These are phyloP conservation scores for Bauhinia variegata DNA, from an alignment of 306 rosid genomes.

Conservation along the genomic window DNA sequence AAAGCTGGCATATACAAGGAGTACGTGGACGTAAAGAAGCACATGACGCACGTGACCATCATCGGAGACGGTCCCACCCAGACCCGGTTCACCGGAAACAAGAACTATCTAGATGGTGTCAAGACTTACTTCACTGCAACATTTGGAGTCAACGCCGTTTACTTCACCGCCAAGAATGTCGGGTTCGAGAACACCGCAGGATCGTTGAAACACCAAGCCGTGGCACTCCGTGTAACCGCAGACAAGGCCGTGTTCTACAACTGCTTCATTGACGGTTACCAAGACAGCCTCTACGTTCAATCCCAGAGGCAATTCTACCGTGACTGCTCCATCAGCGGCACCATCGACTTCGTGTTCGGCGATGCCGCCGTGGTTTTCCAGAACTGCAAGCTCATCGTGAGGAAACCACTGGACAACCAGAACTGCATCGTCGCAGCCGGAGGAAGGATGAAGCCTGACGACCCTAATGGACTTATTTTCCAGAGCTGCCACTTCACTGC, in stretches of 20 bases:
- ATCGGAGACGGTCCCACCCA: constrained; percentile 80
- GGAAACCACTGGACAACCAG: constrained; percentile 50
- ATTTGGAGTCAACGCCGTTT: too few species aligned
- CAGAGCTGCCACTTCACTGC: constrained; percentile 59
- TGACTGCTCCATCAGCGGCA: too few species aligned
- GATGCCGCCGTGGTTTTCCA: too few species aligned
- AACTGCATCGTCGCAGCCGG: constrained; percentile 63
- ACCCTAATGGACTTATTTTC: constrained; percentile 49
- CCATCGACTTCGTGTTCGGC: too few species aligned
- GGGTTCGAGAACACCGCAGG: too few species aligned
- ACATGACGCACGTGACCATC: constrained; percentile 52
- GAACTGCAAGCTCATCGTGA: constrained; percentile 45
- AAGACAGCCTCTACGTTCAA: too few species aligned
- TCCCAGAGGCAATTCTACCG: too few species aligned
- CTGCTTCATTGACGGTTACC: too few species aligned
- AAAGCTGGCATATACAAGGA: constrained; percentile 69
- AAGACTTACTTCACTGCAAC: constrained; percentile 68
- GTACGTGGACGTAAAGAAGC: constrained; percentile 34
- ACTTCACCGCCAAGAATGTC: too few species aligned
- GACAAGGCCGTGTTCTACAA: too few species aligned
- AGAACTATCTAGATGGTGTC: constrained; percentile 54
- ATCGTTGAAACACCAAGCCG: too few species aligned
- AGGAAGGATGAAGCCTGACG: constrained; percentile 45
- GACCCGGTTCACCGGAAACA: constrained; percentile 53
- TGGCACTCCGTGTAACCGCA: too few species aligned